Base-by-base conservation (phyloP, 140 eudicot species). In the Stevia rebaudiana region DNA sequence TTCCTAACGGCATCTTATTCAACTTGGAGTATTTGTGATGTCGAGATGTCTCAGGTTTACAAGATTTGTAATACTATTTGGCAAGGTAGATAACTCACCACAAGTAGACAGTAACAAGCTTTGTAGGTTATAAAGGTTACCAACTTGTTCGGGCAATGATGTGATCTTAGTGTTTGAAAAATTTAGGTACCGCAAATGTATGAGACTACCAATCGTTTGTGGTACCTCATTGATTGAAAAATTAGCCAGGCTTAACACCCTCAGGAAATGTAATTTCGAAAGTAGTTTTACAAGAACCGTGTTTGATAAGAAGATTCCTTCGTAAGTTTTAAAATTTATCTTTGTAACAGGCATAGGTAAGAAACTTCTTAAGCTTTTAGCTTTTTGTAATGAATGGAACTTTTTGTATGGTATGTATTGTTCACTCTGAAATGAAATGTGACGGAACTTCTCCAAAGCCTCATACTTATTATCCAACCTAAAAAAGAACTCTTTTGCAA, bases 161-260 rank as follows among this genome's bases (percentile, higher is more conserved):
- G 33, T 28, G 0, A 48, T 58, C 8, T 2, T 0, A 3, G 83
- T 77, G 13, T 40, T 1, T 9, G 86, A 69, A 21, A 81, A 59
- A 22, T 70, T 68, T 23, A 81, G 37, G 49, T 50, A 74, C 3
- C 83, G 54, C 23, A 81, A 15, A 36, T 76, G 86, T 66, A 50
- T 81, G 53, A 81, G 50, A 24, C 53, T 39, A 17, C 74, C 67
- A 63, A 81, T 33, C 9, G 69, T 69, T n/a, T 19, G 35, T 3
- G 80, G 78, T 60, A 74, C 37, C 56, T 58, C 69, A 31, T 9
- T 39, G 17, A 69, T 73, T 0, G 30, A n/a, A 52, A 58, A 69
- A 33, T 37, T 11, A 7, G 48, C 11, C 30, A 77, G 46, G 18
- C 65, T 57, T 46, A 81, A 36, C 36, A 64, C 77, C 60, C 80